Evolutionary conservation across 306 rosid genomes (phyloP).

Genomic region (Herpetospermum pedunculosum): DNA sequence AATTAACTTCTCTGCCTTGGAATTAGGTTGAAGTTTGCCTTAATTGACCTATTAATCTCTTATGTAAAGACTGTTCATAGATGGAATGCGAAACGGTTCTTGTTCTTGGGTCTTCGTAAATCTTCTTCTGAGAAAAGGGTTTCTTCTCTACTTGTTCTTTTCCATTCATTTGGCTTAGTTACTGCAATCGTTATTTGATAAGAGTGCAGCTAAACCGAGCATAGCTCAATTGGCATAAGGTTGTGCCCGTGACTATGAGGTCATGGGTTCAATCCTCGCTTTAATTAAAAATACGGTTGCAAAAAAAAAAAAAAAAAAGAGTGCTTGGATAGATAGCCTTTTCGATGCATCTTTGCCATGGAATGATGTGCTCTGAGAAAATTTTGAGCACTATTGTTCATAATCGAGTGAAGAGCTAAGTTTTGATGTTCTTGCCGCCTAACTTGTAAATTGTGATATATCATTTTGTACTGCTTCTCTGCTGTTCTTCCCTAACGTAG

Average conservation of each 20-base stretch:
- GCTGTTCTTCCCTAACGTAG: background rate
- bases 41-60: background rate
- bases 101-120: background rate
- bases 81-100: background rate
- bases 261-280: too few species aligned
- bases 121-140: background rate
- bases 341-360: background rate
- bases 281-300: too few species aligned
- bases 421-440: slow-evolving; percentile 1
- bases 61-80: background rate
- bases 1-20: background rate
- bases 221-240: too few species aligned
- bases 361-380: background rate
- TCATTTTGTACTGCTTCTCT: background rate
- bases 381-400: background rate
- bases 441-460: background rate
- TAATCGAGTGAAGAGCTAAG: background rate
- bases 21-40: background rate
- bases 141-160: background rate
- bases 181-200: background rate
- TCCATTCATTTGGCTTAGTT: background rate
- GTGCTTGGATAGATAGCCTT: background rate
- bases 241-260: too few species aligned
- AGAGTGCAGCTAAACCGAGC: too few species aligned
- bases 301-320: too few species aligned